These are phyloP conservation scores for Laburnicola sp. DNA, from an alignment of 2,329 filamentous ascomycete genomes.

Conservation along the genomic window DNA sequence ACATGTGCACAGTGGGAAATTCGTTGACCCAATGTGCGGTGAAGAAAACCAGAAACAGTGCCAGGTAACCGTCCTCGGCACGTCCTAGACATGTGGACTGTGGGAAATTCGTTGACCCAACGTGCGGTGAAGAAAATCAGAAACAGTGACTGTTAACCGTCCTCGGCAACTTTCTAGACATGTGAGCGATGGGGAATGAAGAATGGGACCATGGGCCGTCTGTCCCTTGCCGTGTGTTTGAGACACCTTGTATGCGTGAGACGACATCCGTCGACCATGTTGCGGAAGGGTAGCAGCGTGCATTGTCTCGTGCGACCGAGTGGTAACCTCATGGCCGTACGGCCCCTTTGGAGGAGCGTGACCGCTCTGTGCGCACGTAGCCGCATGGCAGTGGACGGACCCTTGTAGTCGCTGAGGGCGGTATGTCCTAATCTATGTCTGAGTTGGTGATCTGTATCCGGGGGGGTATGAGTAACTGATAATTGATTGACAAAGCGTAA, in stretches of 20 bases:
- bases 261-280: constrained; percentile 17
- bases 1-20: constrained; percentile 19
- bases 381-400: constrained; percentile 4
- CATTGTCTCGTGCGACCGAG: constrained; percentile 21
- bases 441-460: background rate
- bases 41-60: too few relatives aligned
- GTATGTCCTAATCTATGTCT: background rate
- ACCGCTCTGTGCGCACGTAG: constrained; percentile 1
- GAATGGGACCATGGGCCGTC: background rate
- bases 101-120: constrained; percentile 20
- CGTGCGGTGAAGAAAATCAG: constrained; percentile 25
- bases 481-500: background rate
- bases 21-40: constrained; percentile 24
- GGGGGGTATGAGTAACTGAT: background rate
- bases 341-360: constrained; percentile 1
- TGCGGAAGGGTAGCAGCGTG: constrained; percentile 23
- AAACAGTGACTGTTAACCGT: constrained; percentile 5
- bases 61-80: too few relatives aligned
- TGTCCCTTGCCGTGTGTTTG: constrained; percentile 27
- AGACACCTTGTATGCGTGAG: constrained; percentile 14
- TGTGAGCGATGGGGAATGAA: constrained; percentile 11
- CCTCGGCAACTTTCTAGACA: constrained; percentile 19
- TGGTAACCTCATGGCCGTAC: constrained; percentile 11
- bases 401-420: background rate
- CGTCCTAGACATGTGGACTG: constrained; percentile 23